phyloP scores from a whole-genome alignment of 106 monocot genomes.

The Dioscorea dumetorum region DNA sequence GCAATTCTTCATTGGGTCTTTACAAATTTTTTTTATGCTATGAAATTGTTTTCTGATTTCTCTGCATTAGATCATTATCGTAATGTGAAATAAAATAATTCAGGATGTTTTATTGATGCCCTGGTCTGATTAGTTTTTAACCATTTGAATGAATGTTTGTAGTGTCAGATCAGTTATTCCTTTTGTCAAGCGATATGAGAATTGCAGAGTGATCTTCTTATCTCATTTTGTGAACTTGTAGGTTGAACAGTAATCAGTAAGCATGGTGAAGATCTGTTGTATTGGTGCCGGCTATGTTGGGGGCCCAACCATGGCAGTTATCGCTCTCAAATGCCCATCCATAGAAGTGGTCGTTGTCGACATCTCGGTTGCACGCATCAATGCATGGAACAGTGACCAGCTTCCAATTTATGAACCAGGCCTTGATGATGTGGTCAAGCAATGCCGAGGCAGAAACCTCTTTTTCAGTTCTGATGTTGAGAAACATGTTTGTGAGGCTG shows the following conservation, averaged over 20 bases:
- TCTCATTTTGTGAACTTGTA: not conserved
- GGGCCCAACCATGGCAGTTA: slow-evolving; percentile 48
- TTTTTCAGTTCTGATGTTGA: slow-evolving; percentile 48
- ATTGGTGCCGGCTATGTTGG: slow-evolving; percentile 47
- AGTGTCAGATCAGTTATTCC: no score
- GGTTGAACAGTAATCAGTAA: not conserved
- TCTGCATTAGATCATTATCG: no score
- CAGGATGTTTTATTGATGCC: no score
- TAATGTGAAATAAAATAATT: no score
- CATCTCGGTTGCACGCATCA: slow-evolving; percentile 30
- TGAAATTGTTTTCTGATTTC: no score
- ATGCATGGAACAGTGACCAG: slow-evolving; percentile 44
- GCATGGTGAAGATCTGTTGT: slow-evolving; percentile 51
- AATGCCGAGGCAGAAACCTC: slow-evolving; percentile 41
- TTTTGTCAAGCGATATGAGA: not conserved
- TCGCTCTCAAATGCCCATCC: slow-evolving; percentile 38
- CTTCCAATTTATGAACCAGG: slow-evolving; percentile 44
- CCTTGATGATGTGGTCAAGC: slow-evolving; percentile 39
- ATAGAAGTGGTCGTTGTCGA: slow-evolving; percentile 46
- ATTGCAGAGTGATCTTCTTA: no score
- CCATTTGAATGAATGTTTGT: no score
- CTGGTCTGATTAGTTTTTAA: no score
- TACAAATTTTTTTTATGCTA: no score
- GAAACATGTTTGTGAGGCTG: slow-evolving; percentile 32
- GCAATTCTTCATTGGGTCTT: no score